Evolutionary conservation across 2,329 filamentous ascomycete genomes (phyloP).

Genomic region (Pseudocercospora fijiensis): DNA sequence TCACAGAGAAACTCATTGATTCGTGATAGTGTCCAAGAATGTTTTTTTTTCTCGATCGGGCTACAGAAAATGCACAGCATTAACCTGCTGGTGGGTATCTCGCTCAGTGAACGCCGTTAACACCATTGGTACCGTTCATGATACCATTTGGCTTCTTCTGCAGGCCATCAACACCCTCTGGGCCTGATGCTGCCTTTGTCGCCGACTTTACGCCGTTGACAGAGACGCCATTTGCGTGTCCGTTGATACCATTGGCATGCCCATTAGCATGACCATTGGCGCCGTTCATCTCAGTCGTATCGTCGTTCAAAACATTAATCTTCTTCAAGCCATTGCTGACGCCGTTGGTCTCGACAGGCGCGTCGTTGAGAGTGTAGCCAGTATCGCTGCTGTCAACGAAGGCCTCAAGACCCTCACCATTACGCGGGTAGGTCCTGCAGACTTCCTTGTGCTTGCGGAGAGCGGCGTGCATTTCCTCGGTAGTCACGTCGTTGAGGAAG

Average conservation of each 20-base stretch:
- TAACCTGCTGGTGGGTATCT: slow-evolving; percentile 1
- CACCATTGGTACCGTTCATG: slow-evolving; percentile 20
- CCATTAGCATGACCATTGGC: slow-evolving; percentile 24
- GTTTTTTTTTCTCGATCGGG: neutral
- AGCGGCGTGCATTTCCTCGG: slow-evolving; percentile 61
- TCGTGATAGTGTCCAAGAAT: neutral
- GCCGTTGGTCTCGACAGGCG: slow-evolving; percentile 39
- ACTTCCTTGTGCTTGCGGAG: slow-evolving; percentile 63
- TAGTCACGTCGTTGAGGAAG: slow-evolving; percentile 66
- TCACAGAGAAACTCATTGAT: neutral
- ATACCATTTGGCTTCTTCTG: slow-evolving; percentile 27
- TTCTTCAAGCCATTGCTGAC: slow-evolving; percentile 34
- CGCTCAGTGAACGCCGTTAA: slow-evolving; percentile 12
- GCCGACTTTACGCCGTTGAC: slow-evolving; percentile 28
- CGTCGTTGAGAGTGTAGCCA: slow-evolving; percentile 55
- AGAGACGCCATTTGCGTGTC: slow-evolving; percentile 20
- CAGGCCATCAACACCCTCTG: slow-evolving; percentile 34
- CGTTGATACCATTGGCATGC: slow-evolving; percentile 12
- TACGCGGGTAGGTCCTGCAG: slow-evolving; percentile 61
- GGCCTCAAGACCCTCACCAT: slow-evolving; percentile 66
- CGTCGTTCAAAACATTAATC: slow-evolving; percentile 39
- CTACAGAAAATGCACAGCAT: slow-evolving; percentile 7
- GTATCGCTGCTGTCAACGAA: slow-evolving; percentile 70
- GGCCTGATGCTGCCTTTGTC: slow-evolving; percentile 36
- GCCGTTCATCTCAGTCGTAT: slow-evolving; percentile 28